phyloP scores from a whole-genome alignment of 225 moss, liverwort and hornwort species.

The Bryum argenteum region DNA sequence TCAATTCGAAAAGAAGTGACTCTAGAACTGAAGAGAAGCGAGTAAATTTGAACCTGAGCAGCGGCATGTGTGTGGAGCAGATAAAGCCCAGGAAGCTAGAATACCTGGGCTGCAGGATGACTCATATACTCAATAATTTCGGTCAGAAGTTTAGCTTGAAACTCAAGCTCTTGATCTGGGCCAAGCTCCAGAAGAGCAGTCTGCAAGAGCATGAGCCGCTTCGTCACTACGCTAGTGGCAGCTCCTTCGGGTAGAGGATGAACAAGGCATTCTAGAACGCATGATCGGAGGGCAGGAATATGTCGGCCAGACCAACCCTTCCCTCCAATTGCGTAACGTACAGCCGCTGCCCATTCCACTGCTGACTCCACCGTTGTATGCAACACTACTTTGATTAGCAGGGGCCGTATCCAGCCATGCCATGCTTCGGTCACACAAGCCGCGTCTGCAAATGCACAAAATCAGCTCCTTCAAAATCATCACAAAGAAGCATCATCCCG shows the following conservation, averaged over 20 bases:
- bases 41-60: too few relatives aligned
- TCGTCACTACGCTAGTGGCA: slow-evolving; percentile 74
- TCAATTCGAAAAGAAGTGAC: slow-evolving; percentile 14
- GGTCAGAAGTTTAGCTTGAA: slow-evolving; percentile 46
- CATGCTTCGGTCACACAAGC: slow-evolving; percentile 70
- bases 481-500: slow-evolving; percentile 1
- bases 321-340: slow-evolving; percentile 77
- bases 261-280: slow-evolving; percentile 69
- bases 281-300: slow-evolving; percentile 65
- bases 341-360: slow-evolving; percentile 79
- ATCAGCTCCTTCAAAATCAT: slow-evolving; percentile 10
- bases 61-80: too few relatives aligned
- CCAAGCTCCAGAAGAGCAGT: slow-evolving; percentile 57
- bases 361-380: slow-evolving; percentile 78
- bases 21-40: not conserved
- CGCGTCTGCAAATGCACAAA: slow-evolving; percentile 45
- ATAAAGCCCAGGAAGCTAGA: too few relatives aligned
- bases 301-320: slow-evolving; percentile 55
- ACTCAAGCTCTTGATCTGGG: slow-evolving; percentile 47
- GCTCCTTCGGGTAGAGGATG: slow-evolving; percentile 64
- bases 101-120: slow-evolving; percentile 54
- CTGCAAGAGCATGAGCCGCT: slow-evolving; percentile 76
- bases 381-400: slow-evolving; percentile 58
- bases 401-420: slow-evolving; percentile 67
- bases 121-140: slow-evolving; percentile 52